Percentiles rank a stretch among this genome's conserved stretches.
Conservation (phyloP, 495 filamentous ascomycete species). For the Neohortaea acidophila region DNA sequence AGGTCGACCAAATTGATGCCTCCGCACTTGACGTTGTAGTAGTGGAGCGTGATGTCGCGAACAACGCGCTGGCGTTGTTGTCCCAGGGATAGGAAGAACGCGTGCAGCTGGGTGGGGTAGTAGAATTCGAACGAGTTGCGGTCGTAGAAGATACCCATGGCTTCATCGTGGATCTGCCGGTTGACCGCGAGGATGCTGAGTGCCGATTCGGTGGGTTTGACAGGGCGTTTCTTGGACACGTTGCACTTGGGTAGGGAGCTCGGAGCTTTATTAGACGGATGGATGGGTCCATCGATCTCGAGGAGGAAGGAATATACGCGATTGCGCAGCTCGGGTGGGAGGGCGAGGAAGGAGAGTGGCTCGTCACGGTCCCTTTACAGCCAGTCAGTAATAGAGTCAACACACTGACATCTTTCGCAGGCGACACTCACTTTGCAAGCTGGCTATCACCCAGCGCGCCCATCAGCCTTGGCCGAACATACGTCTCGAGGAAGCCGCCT, state of each 20-base stretch:
- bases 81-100: constrained; percentile 7
- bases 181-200: constrained; percentile 9
- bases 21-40: constrained; percentile 4
- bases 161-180: constrained; percentile 11
- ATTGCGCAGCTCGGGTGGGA: constrained; percentile 17
- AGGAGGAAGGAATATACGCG: constrained; percentile 9
- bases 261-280: constrained; percentile 1
- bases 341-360: constrained; percentile 9
- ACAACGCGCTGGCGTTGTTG: constrained; percentile 1
- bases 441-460: neutral
- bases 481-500: constrained; percentile 11
- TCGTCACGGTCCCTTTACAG: neutral
- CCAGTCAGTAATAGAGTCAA: too few relatives aligned
- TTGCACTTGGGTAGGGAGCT: constrained; percentile 1
- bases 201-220: neutral
- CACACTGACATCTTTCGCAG: neutral
- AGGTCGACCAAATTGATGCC: constrained; percentile 8
- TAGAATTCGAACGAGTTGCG: constrained; percentile 8
- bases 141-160: constrained; percentile 12
- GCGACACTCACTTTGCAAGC: neutral
- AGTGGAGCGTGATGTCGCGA: constrained; percentile 11
- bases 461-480: constrained; percentile 6
- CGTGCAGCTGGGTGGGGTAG: constrained; percentile 6
- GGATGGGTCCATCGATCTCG: constrained; percentile 1
- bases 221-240: neutral